Evolutionary conservation across 2,329 filamentous ascomycete genomes (phyloP).

Genomic region (Bipolaris gigantea): DNA sequence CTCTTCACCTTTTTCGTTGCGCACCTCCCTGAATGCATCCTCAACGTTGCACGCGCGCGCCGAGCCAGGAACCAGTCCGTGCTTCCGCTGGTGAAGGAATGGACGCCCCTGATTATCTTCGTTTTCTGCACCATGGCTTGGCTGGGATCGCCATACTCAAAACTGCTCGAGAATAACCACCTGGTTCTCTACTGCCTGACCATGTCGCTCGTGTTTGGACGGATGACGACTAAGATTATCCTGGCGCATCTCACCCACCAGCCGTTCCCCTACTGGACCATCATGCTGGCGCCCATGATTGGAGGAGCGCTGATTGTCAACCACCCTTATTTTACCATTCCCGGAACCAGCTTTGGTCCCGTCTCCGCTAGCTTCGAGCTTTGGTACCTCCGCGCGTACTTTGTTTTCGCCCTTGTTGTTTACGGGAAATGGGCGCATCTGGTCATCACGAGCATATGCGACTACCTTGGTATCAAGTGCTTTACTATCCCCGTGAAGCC

Average conservation of each 20-base stretch:
- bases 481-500: conserved; percentile 68
- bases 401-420: conserved; percentile 78
- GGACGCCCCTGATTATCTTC: conserved; percentile 87
- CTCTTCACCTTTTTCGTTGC: conserved; percentile 51
- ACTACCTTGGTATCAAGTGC: conserved; percentile 90
- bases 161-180: conserved; percentile 78
- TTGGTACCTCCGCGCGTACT: conserved; percentile 81
- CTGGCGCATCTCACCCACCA: conserved; percentile 91
- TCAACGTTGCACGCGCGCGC: conserved; percentile 80
- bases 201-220: conserved; percentile 95
- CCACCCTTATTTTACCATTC: conserved; percentile 65
- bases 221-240: conserved; percentile 99
- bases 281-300: conserved; percentile 83
- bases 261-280: conserved; percentile 95
- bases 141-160: conserved; percentile 88
- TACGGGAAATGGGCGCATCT: conserved; percentile 93
- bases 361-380: conserved; percentile 69
- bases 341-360: conserved; percentile 55
- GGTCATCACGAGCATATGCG: conserved; percentile 88
- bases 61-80: conserved; percentile 72
- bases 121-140: conserved; percentile 74
- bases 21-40: conserved; percentile 86
- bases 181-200: conserved; percentile 90
- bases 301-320: conserved; percentile 83
- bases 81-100: conserved; percentile 84